phyloP scores from a whole-genome alignment of 2,329 filamentous ascomycete species.

The Fusarium armeniacum region DNA sequence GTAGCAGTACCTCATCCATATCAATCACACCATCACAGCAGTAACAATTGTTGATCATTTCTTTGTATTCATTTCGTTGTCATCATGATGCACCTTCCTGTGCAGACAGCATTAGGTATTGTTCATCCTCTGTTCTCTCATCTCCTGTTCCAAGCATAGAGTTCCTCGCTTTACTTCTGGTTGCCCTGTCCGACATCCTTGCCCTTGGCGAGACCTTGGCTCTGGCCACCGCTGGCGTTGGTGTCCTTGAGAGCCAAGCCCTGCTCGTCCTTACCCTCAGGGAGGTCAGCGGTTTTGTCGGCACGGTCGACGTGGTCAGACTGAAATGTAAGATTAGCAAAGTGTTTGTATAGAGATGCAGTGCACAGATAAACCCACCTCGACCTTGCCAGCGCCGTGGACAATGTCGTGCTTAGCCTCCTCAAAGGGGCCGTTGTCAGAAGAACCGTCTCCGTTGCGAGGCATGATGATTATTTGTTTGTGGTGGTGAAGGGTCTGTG shows the following conservation, averaged over 20 bases:
- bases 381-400: constrained; percentile 59
- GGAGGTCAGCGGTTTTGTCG: constrained; percentile 64
- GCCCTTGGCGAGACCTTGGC: constrained; percentile 59
- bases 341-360: neutral
- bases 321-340: constrained; percentile 33
- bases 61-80: constrained; percentile 40
- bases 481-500: constrained; percentile 7
- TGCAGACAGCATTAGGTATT: constrained; percentile 39
- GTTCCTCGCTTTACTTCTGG: constrained; percentile 9
- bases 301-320: constrained; percentile 59
- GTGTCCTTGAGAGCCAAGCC: constrained; percentile 58
- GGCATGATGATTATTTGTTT: constrained; percentile 58
- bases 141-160: neutral
- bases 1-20: neutral
- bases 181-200: constrained; percentile 59
- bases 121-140: constrained; percentile 19
- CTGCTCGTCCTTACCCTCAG: constrained; percentile 60
- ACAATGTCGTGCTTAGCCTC: constrained; percentile 58
- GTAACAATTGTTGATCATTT: constrained; percentile 19
- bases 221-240: constrained; percentile 61
- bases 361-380: constrained; percentile 52
- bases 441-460: constrained; percentile 64
- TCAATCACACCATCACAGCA: constrained; percentile 16
- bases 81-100: constrained; percentile 29
- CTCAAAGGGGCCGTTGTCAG: constrained; percentile 62